A percentile compares a stretch with the other conserved stretches of the same genome.
phyloP scores from a whole-genome alignment of 2,329 filamentous ascomycete species.

The Aspergillus neoniger region DNA sequence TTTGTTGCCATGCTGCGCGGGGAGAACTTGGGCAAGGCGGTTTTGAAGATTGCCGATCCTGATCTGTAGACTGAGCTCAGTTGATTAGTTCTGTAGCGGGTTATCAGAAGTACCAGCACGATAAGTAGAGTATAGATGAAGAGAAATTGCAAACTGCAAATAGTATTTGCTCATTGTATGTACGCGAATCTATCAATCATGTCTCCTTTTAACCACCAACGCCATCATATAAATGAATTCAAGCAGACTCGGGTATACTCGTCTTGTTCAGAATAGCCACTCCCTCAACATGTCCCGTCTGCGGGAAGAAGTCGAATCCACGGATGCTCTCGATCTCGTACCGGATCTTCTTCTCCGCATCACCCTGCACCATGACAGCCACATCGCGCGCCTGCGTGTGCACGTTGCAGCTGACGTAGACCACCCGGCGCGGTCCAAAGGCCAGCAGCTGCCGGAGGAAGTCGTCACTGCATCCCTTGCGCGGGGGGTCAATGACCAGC shows the following conservation, averaged over 20 bases:
- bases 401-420: slow-evolving; percentile 97
- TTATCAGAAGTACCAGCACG: too few relatives aligned
- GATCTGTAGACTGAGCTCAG: not conserved
- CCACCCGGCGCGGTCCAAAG: slow-evolving; percentile 75
- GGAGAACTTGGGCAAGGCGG: slow-evolving; percentile 83
- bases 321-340: slow-evolving; percentile 89
- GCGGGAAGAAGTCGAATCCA: slow-evolving; percentile 97
- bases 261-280: slow-evolving; percentile 59
- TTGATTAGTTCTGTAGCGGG: too few relatives aligned
- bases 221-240: not conserved
- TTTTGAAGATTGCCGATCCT: slow-evolving; percentile 57
- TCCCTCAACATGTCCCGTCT: slow-evolving; percentile 70
- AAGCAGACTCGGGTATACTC: slow-evolving; percentile 1
- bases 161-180: not conserved
- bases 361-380: slow-evolving; percentile 77
- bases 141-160: not conserved
- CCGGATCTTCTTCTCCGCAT: slow-evolving; percentile 40
- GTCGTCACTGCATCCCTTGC: slow-evolving; percentile 86
- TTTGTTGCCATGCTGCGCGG: slow-evolving; percentile 74
- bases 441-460: slow-evolving; percentile 79
- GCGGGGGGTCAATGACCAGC: slow-evolving; percentile 93
- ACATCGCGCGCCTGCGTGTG: slow-evolving; percentile 96
- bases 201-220: not conserved
- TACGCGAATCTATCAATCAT: not conserved
- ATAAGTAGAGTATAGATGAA: too few relatives aligned